Evolutionary conservation across 306 rosid species (phyloP), one percentile per base, ranked within the genome.

Genomic region (Ormosia emarginata): DNA sequence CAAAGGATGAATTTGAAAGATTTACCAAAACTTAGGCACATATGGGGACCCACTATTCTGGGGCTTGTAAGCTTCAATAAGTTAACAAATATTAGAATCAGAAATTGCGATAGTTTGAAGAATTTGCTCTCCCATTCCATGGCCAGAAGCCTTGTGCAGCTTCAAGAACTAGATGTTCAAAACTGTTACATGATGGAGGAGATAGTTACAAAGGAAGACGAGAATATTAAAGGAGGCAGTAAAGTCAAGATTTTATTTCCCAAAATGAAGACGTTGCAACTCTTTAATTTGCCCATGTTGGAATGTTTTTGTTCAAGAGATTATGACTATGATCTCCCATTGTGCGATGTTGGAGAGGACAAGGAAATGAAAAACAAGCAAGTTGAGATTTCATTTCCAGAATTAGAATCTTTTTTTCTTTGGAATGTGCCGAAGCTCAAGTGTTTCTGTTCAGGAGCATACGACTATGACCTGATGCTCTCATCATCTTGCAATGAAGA

Each of bases 381-480:
- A 8, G 6, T 18, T 37, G 41, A 66, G 3, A 67, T 78, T 68
- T 66, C 41, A 39, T 30, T 78, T 66, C 75, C 82, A 37, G 5
- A 67, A 8, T 40, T 78, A 40, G 3, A 30, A 12, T 0, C 4
- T 0, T 52, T 78, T 10, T 0, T 0, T 0, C 0, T 78, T 8
- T 0, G 0, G 0, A 5, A 0, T 0, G 14, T 67, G 32, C 67
- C 82, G 5, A 55, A 30, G 33, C 41, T 78, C 40, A 65, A 37
- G 41, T 65, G 81, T 24, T 77, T 77, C 24, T 49, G 65, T 77
- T 41, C 56, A 6, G 67, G 82, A 39, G 67, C 6, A 6, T 66
- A 67, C 3, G 56, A 67, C 53, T 67, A 52, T 13, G 30, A 53
- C 50, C 57, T 50, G 40, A 39, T 5, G n/a, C 24, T 24, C 24